Evolutionary conservation across 305 asterid species (phyloP), one percentile per base, ranked within the genome.

Genomic region (Fraxinus angustifolia): DNA sequence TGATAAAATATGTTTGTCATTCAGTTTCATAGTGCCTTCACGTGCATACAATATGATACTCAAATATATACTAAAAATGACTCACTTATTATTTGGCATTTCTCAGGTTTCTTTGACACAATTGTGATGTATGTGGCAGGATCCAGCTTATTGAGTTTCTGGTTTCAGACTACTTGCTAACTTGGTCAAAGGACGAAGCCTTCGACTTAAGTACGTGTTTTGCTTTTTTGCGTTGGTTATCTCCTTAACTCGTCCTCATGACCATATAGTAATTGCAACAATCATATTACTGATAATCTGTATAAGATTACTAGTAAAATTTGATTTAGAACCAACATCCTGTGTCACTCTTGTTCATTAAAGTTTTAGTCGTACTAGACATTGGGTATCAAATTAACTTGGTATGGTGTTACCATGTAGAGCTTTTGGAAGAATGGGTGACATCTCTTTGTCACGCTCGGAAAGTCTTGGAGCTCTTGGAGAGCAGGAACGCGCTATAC

Each of bases 131-230:
- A 81, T 78, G 85, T 87, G 85, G 88, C 98, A 96, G 99, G 99
- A 93, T 93, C 83, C 98, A 94, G 93, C 94, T 96, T 67, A 85
- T 92, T 33, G 97, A 94, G 90, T 93, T 93, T 83, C 88, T 96
- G 89, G 89, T 94, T 84, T 90, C 97, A 14, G 98, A 96, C 87
- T 75, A 87, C 90, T 86, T 91, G 53, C 82, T 87, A 26, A 83
- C 91, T 71, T 96, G 99, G 99, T 86, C 97, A 83, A 83, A 83
- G 74, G 65, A 80, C 77, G 88, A 87, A 86, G 92, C 87, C 81
- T 88, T 94, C 4, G 95, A 91, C 80, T 71, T 80, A 83, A 88
- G 99, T 96, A 85, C 2, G 90, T 67, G 21, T 62, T 72, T 48
- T 19, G 33, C 74, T 21, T 7, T 78, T 76, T 45, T 2, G 26